Conservation (phyloP, 176 grass and related monocot species). For the Bonia amplexicaulis region DNA sequence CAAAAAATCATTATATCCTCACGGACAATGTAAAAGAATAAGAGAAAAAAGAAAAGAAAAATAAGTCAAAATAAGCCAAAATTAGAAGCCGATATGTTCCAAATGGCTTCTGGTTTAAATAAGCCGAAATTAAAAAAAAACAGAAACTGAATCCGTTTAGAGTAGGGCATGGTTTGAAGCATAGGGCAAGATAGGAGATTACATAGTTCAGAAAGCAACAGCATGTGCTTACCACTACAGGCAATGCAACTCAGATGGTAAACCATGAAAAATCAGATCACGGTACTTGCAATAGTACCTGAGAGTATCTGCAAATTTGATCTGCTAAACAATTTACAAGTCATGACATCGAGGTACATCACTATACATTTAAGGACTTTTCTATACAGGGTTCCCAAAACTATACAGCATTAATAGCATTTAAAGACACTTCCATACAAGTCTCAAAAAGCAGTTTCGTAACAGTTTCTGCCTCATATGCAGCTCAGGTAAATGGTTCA, state of each 20-base stretch:
- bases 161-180: not conserved
- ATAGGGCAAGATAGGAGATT: not conserved
- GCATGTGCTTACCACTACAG: not conserved
- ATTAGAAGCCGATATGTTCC: too few relatives aligned
- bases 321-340: not conserved
- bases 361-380: not conserved
- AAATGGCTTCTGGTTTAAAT: too few relatives aligned
- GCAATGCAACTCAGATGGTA: not conserved
- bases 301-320: not conserved
- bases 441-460: not conserved
- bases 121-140: too few relatives aligned
- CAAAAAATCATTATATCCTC: too few relatives aligned
- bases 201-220: not conserved
- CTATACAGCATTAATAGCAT: not conserved
- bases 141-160: too few relatives aligned
- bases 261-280: not conserved
- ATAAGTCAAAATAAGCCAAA: too few relatives aligned
- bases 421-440: not conserved
- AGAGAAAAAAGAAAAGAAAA: too few relatives aligned
- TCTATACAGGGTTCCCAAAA: not conserved
- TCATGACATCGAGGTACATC: not conserved
- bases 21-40: too few relatives aligned
- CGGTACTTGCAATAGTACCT: not conserved
- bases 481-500: not conserved
- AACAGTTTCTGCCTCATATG: not conserved